These are phyloP conservation scores for Curvularia lunata DNA, from an alignment of 2,329 filamentous ascomycete species.

Conservation along the genomic window DNA sequence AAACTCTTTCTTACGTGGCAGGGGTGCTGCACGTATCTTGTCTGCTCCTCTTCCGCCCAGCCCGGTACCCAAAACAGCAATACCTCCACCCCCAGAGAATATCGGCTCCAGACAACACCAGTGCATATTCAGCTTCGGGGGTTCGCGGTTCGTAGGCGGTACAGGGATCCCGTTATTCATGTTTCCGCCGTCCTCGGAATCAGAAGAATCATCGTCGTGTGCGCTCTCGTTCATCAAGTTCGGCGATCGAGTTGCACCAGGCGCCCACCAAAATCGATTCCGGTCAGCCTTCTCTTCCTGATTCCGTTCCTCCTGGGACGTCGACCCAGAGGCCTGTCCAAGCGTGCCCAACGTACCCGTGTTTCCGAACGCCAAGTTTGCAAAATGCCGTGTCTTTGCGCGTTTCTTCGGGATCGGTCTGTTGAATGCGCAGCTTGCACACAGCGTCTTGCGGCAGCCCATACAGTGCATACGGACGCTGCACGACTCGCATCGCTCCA, in stretches of 20 bases:
- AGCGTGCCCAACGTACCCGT: conserved; percentile 34
- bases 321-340: conserved; percentile 39
- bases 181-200: conserved; percentile 47
- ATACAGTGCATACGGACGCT: conserved; percentile 68
- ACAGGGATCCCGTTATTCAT: conserved; percentile 46
- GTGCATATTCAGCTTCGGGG: conserved; percentile 61
- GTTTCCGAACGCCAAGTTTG: conserved; percentile 45
- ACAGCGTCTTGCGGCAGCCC: conserved; percentile 65
- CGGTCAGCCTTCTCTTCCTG: conserved; percentile 29
- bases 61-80: conserved; percentile 60
- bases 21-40: conserved; percentile 62
- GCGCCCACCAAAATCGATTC: conserved; percentile 65
- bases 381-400: conserved; percentile 48
- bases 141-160: conserved; percentile 44
- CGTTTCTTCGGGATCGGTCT: conserved; percentile 56
- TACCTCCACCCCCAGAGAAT: conserved; percentile 65
- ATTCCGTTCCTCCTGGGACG: conserved; percentile 31
- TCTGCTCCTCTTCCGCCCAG: conserved; percentile 60
- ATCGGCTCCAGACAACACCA: conserved; percentile 67
- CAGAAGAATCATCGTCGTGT: conserved; percentile 47
- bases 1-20: conserved; percentile 61
- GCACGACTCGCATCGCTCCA: conserved; percentile 65
- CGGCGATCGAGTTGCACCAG: conserved; percentile 60
- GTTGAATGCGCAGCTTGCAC: conserved; percentile 65
- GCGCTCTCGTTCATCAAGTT: conserved; percentile 64